Percentiles rank a stretch among this genome's conserved stretches.
phyloP scores from a whole-genome alignment of 2,329 filamentous ascomycete genomes.

The Pezicula neosporulosa region DNA sequence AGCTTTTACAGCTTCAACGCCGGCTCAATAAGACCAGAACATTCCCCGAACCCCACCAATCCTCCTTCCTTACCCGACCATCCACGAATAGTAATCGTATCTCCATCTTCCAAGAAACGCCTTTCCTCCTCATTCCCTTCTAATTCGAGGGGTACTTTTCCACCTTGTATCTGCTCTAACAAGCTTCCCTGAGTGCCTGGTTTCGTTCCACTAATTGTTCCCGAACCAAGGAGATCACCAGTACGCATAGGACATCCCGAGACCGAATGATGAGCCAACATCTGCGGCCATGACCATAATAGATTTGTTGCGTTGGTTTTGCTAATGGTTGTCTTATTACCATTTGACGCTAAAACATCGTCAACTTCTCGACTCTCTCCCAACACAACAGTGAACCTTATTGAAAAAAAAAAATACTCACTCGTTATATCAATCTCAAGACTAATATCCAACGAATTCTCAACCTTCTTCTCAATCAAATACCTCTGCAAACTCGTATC shows the following conservation, averaged over 20 bases:
- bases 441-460: conserved; percentile 63
- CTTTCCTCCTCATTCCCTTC: conserved; percentile 63
- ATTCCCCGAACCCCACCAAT: conserved; percentile 62
- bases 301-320: conserved; percentile 24
- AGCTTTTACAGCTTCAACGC: conserved; percentile 19
- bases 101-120: conserved; percentile 61
- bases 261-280: conserved; percentile 31
- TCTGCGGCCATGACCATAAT: conserved; percentile 34
- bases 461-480: conserved; percentile 52
- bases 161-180: conserved; percentile 65
- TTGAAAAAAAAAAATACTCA: conserved; percentile 28
- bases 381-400: background rate
- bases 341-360: background rate
- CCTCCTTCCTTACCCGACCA: conserved; percentile 48
- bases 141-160: conserved; percentile 54
- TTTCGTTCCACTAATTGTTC: conserved; percentile 66
- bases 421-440: conserved; percentile 60
- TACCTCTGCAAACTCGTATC: conserved; percentile 54
- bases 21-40: conserved; percentile 50
- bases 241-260: conserved; percentile 31
- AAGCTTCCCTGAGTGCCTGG: conserved; percentile 58
- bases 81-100: conserved; percentile 55
- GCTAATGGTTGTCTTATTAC: background rate
- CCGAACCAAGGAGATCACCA: conserved; percentile 47
- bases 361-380: background rate